Base-by-base conservation (phyloP, 2,329 filamentous ascomycete species). In the Nemania serpens region DNA sequence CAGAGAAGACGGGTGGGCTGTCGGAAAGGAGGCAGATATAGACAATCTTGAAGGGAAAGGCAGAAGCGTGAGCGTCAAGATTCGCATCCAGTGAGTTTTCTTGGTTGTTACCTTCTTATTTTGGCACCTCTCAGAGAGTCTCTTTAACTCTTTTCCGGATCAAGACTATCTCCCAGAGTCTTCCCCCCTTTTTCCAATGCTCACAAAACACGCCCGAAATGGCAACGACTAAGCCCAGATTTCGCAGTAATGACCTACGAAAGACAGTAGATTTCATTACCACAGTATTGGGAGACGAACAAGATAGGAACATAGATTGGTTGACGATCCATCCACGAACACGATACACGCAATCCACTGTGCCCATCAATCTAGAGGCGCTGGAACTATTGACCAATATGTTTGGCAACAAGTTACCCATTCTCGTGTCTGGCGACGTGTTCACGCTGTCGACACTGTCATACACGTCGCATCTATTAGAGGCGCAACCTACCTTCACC, bases 321-420 rank as follows among this genome's bases (percentile, higher is more conserved):
- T 77, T 91, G 56, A 90, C 88, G 39, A 86, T 91, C 57, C 88
- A 91, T 72, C 88, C 87, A 2, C 81, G 88, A n/a, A 85, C 83
- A 47, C 79, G 84, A 39, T 77, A 76, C 62, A 90, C 87, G 13
- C 82, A 86, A 1, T 88, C 85, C 36, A 85, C 80, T 29, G 78
- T 79, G 1, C 85, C 87, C 7, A 88, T 90, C 58, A 80, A 84
- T 69, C 77, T 86, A 39, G 85, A 86, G 42, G 84, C 87, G 0
- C 83, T 91, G 10, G 79, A 81, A 51, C 74, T 83, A 12, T 75
- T 89, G 11, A 82, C 82, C 2, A 75, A 79, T 13, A 81, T 79
- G 64, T 82, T 83, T 70, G 75, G 83, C 51, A 70, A 77, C 51
- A 78, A 76, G n/a, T 78, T 90, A 0, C 88, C 88, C 0, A 80